A percentile compares a stretch with the other conserved stretches of the same genome.
phyloP scores from a whole-genome alignment of 2,329 filamentous ascomycete genomes.

The Fusarium devonianum region DNA sequence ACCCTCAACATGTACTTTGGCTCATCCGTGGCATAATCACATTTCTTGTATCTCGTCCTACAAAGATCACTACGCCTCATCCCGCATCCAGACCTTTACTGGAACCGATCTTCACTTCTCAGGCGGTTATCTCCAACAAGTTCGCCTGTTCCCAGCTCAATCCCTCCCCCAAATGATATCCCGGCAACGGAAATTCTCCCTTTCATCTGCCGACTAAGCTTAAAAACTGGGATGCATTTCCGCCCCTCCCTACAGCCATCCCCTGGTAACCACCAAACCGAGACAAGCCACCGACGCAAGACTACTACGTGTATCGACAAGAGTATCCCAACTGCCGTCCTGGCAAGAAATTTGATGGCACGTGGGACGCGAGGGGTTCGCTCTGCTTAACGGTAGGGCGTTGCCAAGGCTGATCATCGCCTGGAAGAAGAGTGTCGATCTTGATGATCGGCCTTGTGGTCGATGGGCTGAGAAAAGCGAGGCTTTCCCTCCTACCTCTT shows the following conservation, averaged over 20 bases:
- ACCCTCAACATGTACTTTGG: neutral
- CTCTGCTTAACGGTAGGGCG: neutral
- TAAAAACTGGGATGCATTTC: slow-evolving; percentile 27
- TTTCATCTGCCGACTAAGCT: slow-evolving; percentile 23
- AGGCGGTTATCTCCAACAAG: neutral
- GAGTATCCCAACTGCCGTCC: neutral
- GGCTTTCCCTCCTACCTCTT: neutral
- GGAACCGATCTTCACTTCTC: neutral
- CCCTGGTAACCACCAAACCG: neutral
- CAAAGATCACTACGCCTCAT: slow-evolving; percentile 3
- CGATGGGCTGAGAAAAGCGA: neutral
- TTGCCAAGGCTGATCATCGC: slow-evolving; percentile 16
- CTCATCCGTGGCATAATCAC: neutral
- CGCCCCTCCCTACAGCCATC: neutral
- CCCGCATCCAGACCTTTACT: neutral
- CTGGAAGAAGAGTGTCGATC: slow-evolving; percentile 5
- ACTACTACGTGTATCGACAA: neutral
- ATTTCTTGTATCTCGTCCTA: neutral
- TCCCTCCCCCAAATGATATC: slow-evolving; percentile 17
- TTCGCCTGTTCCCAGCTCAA: slow-evolving; percentile 12
- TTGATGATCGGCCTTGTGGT: slow-evolving; percentile 12
- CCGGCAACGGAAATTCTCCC: neutral
- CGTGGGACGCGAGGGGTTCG: neutral
- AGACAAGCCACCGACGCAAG: slow-evolving; percentile 20
- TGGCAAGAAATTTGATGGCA: neutral